Percentiles rank a stretch among this genome's conserved stretches.
Conservation (phyloP, 345 rosid genomes). For the Conringia planisiliqua region DNA sequence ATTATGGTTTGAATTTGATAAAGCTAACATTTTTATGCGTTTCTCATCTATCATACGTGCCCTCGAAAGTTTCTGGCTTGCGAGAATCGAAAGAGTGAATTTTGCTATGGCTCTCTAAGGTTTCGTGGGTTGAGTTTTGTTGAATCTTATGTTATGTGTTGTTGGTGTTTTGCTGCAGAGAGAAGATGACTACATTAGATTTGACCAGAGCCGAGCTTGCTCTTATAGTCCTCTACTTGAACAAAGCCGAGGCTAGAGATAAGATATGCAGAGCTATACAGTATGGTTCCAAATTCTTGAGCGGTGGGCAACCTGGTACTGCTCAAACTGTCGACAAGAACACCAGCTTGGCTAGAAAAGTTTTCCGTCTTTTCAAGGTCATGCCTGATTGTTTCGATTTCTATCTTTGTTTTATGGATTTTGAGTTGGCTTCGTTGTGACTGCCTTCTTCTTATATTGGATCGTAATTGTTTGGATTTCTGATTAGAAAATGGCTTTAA, state of each 20-base stretch:
- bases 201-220: constrained; percentile 84
- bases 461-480: constrained; percentile 1
- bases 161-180: constrained; percentile 25
- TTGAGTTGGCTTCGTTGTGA: background rate
- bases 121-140: background rate
- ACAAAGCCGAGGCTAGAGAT: constrained; percentile 98
- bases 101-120: background rate
- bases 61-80: background rate
- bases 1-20: background rate
- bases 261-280: constrained; percentile 99
- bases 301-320: constrained; percentile 87
- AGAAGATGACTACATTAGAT: constrained; percentile 71
- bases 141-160: constrained; percentile 13
- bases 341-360: constrained; percentile 96
- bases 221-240: constrained; percentile 77
- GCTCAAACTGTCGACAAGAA: constrained; percentile 92
- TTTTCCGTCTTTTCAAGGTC: constrained; percentile 96
- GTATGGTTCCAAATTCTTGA: constrained; percentile 88
- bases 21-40: background rate
- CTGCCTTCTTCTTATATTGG: background rate
- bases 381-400: background rate
- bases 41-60: background rate
- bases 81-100: background rate
- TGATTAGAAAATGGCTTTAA: background rate
- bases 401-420: background rate